Percentiles rank a stretch among this genome's conserved stretches.
phyloP scores from a whole-genome alignment of 2,329 filamentous ascomycete genomes.

The Dactylellina parvicollis region DNA sequence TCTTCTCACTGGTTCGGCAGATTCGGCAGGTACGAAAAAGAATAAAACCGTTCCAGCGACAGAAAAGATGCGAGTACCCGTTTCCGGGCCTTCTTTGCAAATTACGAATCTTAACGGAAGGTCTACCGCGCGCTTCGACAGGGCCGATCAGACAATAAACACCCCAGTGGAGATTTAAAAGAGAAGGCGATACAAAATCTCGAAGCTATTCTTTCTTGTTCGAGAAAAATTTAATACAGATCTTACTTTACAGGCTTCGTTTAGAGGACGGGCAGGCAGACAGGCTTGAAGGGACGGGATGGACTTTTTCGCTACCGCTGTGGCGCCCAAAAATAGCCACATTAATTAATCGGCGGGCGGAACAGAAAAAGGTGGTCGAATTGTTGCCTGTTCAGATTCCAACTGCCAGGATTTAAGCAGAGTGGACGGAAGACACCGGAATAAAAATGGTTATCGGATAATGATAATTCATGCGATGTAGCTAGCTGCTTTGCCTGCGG shows the following conservation, averaged over 20 bases:
- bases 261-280: too few species aligned
- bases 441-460: too few species aligned
- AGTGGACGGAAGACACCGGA: too few species aligned
- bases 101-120: conserved; percentile 4
- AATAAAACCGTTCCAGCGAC: neutral
- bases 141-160: conserved; percentile 16
- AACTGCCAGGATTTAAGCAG: too few species aligned
- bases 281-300: neutral
- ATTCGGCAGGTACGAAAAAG: conserved; percentile 9
- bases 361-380: too few species aligned
- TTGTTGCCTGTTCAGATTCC: too few species aligned
- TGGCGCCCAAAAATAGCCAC: conserved; percentile 42
- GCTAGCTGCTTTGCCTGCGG: too few species aligned
- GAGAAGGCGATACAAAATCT: neutral
- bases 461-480: too few species aligned
- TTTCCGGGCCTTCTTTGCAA: conserved; percentile 5
- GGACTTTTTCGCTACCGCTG: neutral
- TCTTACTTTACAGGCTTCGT: too few species aligned
- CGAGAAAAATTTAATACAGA: too few species aligned
- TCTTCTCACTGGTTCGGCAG: conserved; percentile 20
- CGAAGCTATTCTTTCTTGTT: too few species aligned
- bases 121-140: conserved; percentile 38
- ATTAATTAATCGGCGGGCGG: neutral
- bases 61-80: neutral
- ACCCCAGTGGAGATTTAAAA: neutral